Base-by-base conservation (phyloP, 768 basidiomycete species). In the Boletellus sp. region DNA sequence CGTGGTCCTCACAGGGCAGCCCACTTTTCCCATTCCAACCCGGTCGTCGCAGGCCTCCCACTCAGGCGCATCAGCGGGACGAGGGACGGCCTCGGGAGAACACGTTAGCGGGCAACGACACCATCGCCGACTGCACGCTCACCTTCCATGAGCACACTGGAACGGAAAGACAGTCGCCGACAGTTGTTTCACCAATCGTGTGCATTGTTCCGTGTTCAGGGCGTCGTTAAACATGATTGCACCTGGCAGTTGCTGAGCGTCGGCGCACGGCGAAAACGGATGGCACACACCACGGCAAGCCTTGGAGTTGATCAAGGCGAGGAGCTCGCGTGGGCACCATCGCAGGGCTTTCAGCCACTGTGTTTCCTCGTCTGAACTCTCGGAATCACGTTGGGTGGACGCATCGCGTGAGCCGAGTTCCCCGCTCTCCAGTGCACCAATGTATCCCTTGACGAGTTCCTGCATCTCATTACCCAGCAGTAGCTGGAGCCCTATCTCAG, bases 191-290 rank as follows among this genome's bases (percentile, higher is more conserved):
- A 98, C 74, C 36, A 99, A 77, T 41, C 74, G 71, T 56, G 77
- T 65, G 65, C 91, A 90, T 62, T 96, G 91, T 32, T 74, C 74
- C 7, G 71, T 47, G 13, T 74, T 80, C 42, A 99, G 73, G 0
- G 74, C 51, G 64, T 98, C 94, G 57, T 94, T 94, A 75, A 96
- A 96, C 93, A 97, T 96, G 67, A 96, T 90, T 3, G 95, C 94
- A 45, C 94, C 94, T 96, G 64, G 32, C 19, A 44, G 39, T 42
- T 20, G 19, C 32, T 61, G 11, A 58, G 42, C 32, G 23, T 39
- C 22, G n/a, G 33, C 28, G 16, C 13, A 34, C 28, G 32, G 5
- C n/a, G 11, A 48, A 35, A n/a, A 20, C n/a, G 17, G 26, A 35
- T 42, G 28, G 46, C 41, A 65, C 78, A 56, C 63, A 86, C 95